phyloP scores from a whole-genome alignment of 345 rosid genomes.

The Psidium guajava region DNA sequence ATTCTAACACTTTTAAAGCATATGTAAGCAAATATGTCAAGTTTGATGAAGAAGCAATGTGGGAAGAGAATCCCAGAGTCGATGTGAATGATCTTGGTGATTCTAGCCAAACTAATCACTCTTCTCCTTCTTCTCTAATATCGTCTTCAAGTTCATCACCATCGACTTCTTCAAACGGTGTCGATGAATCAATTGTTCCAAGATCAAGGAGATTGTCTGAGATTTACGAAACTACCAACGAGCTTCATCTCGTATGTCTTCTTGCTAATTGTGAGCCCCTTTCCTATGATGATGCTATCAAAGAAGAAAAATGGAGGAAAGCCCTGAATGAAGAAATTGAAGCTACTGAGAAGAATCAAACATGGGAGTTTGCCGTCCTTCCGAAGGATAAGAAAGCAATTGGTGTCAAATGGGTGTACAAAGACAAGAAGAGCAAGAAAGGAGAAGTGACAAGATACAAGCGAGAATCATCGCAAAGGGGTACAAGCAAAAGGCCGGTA shows the following conservation, averaged over 20 bases:
- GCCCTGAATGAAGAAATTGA: neutral
- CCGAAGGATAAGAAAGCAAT: neutral
- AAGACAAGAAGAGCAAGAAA: neutral
- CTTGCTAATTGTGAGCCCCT: neutral
- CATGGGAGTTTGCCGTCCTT: neutral
- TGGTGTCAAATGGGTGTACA: neutral
- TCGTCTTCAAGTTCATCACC: too few relatives aligned
- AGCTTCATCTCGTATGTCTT: neutral
- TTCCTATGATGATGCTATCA: neutral
- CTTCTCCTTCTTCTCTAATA: too few relatives aligned
- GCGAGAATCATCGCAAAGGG: neutral
- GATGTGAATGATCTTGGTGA: too few relatives aligned
- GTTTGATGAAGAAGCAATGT: neutral
- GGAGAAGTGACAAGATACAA: neutral
- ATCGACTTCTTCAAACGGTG: too few relatives aligned
- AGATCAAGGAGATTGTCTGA: neutral
- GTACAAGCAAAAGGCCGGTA: neutral
- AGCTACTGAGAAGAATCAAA: neutral
- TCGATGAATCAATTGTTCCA: neutral
- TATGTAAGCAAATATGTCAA: neutral
- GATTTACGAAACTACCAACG: neutral
- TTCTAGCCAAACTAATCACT: too few relatives aligned
- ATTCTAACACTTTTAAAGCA: neutral
- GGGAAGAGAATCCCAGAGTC: too few relatives aligned
- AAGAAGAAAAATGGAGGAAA: neutral